These are phyloP conservation scores for Lizonia empirigonia DNA, from an alignment of 2,329 filamentous ascomycete species.

Conservation along the genomic window DNA sequence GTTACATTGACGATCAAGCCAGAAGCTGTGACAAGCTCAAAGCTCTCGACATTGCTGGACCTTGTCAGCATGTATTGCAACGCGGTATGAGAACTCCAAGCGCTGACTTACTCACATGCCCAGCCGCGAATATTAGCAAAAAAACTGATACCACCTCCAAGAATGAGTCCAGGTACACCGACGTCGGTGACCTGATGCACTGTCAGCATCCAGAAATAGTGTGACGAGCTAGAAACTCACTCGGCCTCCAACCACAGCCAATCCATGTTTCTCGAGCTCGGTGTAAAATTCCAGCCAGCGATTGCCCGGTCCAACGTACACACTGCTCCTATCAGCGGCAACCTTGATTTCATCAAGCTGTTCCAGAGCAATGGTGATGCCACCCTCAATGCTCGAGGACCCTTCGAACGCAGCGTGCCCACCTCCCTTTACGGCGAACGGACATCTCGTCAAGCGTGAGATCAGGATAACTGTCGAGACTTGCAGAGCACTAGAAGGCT, in stretches of 20 bases:
- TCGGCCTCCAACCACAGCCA: slow-evolving; percentile 41
- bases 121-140: slow-evolving; percentile 17
- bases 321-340: slow-evolving; percentile 27
- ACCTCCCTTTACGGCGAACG: slow-evolving; percentile 51
- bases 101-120: slow-evolving; percentile 23
- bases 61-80: slow-evolving; percentile 10
- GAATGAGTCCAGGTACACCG: slow-evolving; percentile 30
- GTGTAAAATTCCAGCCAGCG: slow-evolving; percentile 45
- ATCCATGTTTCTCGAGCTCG: slow-evolving; percentile 32
- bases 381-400: slow-evolving; percentile 39
- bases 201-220: not conserved
- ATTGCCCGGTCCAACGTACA: slow-evolving; percentile 39
- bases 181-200: slow-evolving; percentile 22
- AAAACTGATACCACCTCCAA: slow-evolving; percentile 24
- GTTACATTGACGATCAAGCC: slow-evolving; percentile 28
- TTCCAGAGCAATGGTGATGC: slow-evolving; percentile 39
- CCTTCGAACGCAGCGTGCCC: slow-evolving; percentile 37
- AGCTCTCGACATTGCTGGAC: slow-evolving; percentile 39
- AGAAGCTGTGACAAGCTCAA: slow-evolving; percentile 35
- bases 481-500: slow-evolving; percentile 25
- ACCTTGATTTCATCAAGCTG: slow-evolving; percentile 31
- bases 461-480: slow-evolving; percentile 30
- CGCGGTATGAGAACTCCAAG: not conserved
- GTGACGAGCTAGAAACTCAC: slow-evolving; percentile 13
- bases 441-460: slow-evolving; percentile 34